Evolutionary conservation across 108 stramenopile genomes (phyloP).

Genomic region (Pelagomonas calceolata): DNA sequence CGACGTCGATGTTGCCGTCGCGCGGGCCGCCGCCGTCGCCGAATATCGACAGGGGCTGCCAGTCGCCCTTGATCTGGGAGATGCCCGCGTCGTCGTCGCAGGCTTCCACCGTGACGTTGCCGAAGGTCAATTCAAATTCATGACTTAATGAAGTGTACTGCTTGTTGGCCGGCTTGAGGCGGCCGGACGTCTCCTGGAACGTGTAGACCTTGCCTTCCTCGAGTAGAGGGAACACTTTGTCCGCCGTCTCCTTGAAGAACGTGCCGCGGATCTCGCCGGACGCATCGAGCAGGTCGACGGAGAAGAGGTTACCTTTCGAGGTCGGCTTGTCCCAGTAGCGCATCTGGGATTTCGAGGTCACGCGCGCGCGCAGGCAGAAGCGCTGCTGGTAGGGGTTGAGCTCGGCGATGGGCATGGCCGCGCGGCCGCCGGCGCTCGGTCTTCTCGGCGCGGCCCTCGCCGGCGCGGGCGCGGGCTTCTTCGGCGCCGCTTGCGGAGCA

Average conservation of each 20-base stretch:
- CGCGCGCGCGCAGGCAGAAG: conserved; percentile 73
- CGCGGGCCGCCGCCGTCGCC: conserved; percentile 48
- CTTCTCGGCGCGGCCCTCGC: not conserved
- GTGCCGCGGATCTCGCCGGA: conserved; percentile 82
- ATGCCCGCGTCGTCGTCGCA: conserved; percentile 60
- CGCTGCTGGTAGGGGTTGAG: conserved; percentile 92
- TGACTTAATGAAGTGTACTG: conserved; percentile 65
- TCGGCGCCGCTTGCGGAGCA: no score
- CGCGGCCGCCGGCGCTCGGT: not conserved
- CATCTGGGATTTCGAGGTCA: conserved; percentile 62
- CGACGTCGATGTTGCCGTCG: conserved; percentile 56
- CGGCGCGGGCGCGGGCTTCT: not conserved
- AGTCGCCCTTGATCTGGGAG: conserved; percentile 49
- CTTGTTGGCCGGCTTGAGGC: conserved; percentile 84
- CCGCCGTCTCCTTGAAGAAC: conserved; percentile 89
- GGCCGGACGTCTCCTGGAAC: conserved; percentile 58
- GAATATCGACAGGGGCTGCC: conserved; percentile 38
- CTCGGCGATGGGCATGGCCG: conserved; percentile 43
- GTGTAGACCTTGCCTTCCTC: conserved; percentile 80
- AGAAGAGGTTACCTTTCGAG: conserved; percentile 78
- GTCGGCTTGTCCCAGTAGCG: conserved; percentile 78
- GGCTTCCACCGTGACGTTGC: conserved; percentile 65
- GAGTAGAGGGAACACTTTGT: conserved; percentile 67
- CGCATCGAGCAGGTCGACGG: conserved; percentile 71
- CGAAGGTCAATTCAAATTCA: conserved; percentile 85